Percentiles rank a stretch among this genome's conserved stretches.
Conservation (phyloP, 2,329 filamentous ascomycete species). For the Chaetothyriales sp. region DNA sequence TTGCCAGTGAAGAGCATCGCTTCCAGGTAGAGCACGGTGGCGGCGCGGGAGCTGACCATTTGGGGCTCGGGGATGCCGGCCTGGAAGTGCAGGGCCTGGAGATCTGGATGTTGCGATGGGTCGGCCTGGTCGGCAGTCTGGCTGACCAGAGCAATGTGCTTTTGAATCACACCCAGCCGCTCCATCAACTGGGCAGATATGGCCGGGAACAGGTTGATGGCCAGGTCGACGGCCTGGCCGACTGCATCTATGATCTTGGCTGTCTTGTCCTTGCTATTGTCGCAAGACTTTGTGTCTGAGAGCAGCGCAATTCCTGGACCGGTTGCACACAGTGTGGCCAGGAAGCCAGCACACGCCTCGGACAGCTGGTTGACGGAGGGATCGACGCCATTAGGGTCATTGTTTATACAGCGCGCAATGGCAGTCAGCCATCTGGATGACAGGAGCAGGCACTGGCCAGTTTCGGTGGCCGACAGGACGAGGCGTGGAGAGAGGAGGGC, state of each 20-base stretch:
- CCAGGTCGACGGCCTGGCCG: neutral
- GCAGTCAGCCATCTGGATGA: constrained; percentile 11
- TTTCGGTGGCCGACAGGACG: constrained; percentile 3
- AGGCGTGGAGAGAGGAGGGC: constrained; percentile 8
- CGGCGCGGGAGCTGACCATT: constrained; percentile 59
- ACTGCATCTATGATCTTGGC: neutral
- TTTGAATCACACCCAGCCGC: constrained; percentile 11
- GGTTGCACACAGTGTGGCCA: constrained; percentile 9
- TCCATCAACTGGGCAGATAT: constrained; percentile 12
- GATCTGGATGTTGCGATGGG: constrained; percentile 6
- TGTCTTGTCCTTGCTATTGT: neutral
- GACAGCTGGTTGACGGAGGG: constrained; percentile 3
- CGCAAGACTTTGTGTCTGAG: neutral
- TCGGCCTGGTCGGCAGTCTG: constrained; percentile 1
- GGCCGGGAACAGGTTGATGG: constrained; percentile 4
- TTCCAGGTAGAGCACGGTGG: constrained; percentile 73
- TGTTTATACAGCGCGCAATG: constrained; percentile 1
- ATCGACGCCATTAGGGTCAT: neutral
- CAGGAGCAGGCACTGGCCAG: constrained; percentile 3
- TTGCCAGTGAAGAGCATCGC: constrained; percentile 66
- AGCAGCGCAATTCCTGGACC: constrained; percentile 9
- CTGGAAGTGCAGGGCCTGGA: constrained; percentile 36
- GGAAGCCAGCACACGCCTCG: constrained; percentile 10
- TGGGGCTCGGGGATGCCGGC: constrained; percentile 49
- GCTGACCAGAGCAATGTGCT: constrained; percentile 11